Evolutionary conservation across 257 asterid genomes (phyloP).

Genomic region (Lavandula angustifolia): DNA sequence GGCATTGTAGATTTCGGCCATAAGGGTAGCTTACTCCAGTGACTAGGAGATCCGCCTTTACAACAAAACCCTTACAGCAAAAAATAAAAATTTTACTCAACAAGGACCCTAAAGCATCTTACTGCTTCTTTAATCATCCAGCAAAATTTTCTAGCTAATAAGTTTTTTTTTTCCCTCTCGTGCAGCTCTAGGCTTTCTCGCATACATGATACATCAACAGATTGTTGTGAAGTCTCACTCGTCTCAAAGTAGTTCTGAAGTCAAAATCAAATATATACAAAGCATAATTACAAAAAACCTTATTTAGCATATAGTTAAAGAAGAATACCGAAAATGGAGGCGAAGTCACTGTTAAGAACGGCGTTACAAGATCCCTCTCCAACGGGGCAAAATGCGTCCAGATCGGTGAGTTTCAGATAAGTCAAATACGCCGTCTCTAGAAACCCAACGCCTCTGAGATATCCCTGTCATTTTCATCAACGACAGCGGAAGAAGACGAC

Average conservation of each 20-base stretch:
- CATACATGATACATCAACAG: neutral
- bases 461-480: conserved; percentile 22
- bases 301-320: too few relatives aligned
- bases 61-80: neutral
- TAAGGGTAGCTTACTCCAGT: neutral
- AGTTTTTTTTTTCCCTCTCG: too few relatives aligned
- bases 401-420: conserved; percentile 58
- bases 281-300: neutral
- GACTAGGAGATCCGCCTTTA: neutral
- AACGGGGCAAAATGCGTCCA: conserved; percentile 73
- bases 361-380: conserved; percentile 62
- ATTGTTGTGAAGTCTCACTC: neutral
- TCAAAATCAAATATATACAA: neutral
- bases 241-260: neutral
- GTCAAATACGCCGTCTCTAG: conserved; percentile 71
- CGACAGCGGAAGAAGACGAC: conserved; percentile 25
- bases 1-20: neutral
- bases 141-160: neutral
- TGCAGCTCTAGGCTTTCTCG: neutral
- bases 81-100: neutral
- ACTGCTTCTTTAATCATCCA: neutral
- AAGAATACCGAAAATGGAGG: conserved; percentile 64
- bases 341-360: conserved; percentile 70
- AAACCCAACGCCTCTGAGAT: conserved; percentile 67
- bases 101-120: neutral